Percentiles rank a stretch among this genome's conserved stretches.
These are phyloP conservation scores for Claviceps maximensis DNA, from an alignment of 2,329 filamentous ascomycete species.

Conservation along the genomic window DNA sequence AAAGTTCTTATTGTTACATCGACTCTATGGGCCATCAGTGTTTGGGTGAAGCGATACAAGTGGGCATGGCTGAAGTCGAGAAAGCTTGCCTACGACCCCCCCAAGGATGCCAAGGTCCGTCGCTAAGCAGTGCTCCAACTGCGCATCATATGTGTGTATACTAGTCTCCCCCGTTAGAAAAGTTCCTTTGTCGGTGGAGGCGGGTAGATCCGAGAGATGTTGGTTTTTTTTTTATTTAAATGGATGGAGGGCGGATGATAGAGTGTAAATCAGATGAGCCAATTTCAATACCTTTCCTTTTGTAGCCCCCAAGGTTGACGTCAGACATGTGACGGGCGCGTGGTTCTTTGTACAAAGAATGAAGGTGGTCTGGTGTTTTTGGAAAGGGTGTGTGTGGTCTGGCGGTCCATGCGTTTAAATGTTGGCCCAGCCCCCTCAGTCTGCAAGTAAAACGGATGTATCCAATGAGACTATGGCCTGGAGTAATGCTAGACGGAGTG, in stretches of 20 bases:
- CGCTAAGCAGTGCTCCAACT: conserved; percentile 23
- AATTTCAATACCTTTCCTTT: conserved; percentile 24
- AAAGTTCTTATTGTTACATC: conserved; percentile 78
- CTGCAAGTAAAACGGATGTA: too few species aligned
- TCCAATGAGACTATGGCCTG: too few species aligned
- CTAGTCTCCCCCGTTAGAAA: conserved; percentile 29
- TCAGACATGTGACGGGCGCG: not conserved
- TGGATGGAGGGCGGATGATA: conserved; percentile 21
- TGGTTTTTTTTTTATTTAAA: conserved; percentile 10
- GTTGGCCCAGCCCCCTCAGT: too few species aligned
- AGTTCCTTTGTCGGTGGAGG: conserved; percentile 30
- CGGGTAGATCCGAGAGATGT: conserved; percentile 23
- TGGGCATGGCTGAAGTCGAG: conserved; percentile 93
- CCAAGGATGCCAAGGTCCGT: conserved; percentile 40
- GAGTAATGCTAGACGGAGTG: too few species aligned
- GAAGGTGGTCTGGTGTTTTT: too few species aligned
- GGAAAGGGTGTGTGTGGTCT: too few species aligned
- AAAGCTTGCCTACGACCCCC: conserved; percentile 81
- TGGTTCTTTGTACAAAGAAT: not conserved
- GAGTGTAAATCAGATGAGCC: conserved; percentile 39
- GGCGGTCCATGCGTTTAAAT: too few species aligned
- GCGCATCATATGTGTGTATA: conserved; percentile 27
- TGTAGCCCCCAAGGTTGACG: conserved; percentile 3
- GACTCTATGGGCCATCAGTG: conserved; percentile 69
- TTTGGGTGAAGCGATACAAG: conserved; percentile 99